Percentiles rank a stretch among this genome's conserved stretches.
phyloP scores from a whole-genome alignment of 768 basidiomycete species.

The Auricularia auricula-judae region DNA sequence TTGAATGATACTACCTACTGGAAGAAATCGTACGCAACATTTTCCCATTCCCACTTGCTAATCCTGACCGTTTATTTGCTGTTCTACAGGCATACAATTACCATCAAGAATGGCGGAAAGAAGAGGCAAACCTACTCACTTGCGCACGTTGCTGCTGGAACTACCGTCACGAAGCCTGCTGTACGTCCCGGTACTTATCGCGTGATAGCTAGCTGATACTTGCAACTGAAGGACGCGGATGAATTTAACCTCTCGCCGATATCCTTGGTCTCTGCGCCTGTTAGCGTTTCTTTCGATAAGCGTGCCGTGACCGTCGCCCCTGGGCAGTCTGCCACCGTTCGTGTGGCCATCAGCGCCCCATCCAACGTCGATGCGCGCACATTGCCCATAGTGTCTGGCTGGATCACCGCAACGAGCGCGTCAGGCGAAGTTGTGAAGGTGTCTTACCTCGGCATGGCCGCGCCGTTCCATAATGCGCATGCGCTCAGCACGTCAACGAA shows the following conservation, averaged over 20 bases:
- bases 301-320: neutral
- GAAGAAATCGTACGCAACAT: neutral
- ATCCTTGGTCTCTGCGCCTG: neutral
- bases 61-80: neutral
- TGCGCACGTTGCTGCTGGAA: neutral
- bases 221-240: neutral
- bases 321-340: neutral
- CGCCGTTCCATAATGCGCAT: neutral
- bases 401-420: neutral
- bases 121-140: neutral
- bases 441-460: neutral
- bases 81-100: neutral
- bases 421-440: neutral
- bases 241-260: neutral
- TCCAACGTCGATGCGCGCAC: neutral
- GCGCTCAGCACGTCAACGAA: neutral
- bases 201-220: neutral
- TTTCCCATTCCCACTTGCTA: neutral
- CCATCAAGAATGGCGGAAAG: neutral
- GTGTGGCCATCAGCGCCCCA: neutral
- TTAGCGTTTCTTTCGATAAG: neutral
- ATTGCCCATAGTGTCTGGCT: neutral
- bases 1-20: neutral
- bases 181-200: neutral
- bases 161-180: neutral